phyloP scores from a whole-genome alignment of 352 stramenopile species.

The Globisporangium polare region DNA sequence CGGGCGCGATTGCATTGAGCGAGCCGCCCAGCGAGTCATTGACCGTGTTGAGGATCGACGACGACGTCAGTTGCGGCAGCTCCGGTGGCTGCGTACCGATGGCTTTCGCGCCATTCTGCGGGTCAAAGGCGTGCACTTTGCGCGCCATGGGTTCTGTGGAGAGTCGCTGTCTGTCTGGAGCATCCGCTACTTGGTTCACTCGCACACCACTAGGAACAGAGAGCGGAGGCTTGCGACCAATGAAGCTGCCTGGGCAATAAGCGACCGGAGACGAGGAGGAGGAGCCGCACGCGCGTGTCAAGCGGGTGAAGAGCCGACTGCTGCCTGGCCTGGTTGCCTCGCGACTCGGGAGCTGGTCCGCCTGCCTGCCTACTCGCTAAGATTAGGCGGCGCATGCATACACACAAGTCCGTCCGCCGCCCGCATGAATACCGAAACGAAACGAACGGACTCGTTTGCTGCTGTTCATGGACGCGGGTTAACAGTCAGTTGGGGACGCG shows the following conservation, averaged over 20 bases:
- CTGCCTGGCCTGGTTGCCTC: not conserved
- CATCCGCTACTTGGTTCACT: not conserved
- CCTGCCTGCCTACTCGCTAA: not conserved
- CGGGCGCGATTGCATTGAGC: constrained; percentile 19
- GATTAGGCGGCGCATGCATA: not conserved
- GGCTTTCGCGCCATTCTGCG: constrained; percentile 2
- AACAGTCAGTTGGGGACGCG: not conserved
- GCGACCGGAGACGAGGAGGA: not conserved
- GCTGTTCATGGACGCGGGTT: not conserved
- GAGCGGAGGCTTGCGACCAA: not conserved
- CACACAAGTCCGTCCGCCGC: not conserved
- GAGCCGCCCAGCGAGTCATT: constrained; percentile 36
- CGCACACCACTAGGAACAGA: not conserved
- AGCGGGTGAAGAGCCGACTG: not conserved
- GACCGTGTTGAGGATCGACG: constrained; percentile 18
- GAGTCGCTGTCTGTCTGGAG: not conserved
- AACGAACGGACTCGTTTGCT: not conserved
- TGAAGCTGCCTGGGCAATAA: not conserved
- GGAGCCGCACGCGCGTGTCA: not conserved
- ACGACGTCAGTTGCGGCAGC: not conserved
- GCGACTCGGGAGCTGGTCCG: too few species aligned
- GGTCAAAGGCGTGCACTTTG: constrained; percentile 17
- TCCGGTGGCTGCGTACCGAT: not conserved
- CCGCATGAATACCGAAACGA: not conserved
- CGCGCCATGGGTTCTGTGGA: constrained; percentile 6